Base-by-base conservation (phyloP, 2,329 filamentous ascomycete species). In the Penicillium sp. region DNA sequence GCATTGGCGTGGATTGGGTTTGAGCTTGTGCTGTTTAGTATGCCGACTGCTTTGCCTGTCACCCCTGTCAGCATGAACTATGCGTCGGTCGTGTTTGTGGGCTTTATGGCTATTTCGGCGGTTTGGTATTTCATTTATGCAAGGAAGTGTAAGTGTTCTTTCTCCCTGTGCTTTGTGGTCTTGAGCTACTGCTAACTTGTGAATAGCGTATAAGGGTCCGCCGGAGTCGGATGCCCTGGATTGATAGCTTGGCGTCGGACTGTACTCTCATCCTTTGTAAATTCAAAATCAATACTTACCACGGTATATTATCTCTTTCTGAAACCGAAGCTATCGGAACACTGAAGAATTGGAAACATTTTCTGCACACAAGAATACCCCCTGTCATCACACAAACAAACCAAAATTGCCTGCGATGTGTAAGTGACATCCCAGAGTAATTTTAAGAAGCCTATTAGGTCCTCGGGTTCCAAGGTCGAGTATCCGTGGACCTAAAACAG, bases 1-100 rank as follows among this genome's bases (percentile, higher is more conserved):
- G 74, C 80, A 0, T 54, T 82, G 3, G 55, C 65, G 2, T 82
- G 79, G 79, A 81, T 81, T 53, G 50, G 61, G 3, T 81, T 81
- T 50, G 78, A 81, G 61, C 56, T 80, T 28, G 72, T 82, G 2
- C 79, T 89, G 13, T 89, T 89, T 75, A 89, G 51, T 44, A 63
- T 62, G 60, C 61, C 61, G 7, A 79, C 81, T 0, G 72, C 70
- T 30, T 71, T 89, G 14, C 85, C 86, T 10, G 83, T 87, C 28
- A 79, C 77, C 0, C 68, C 78, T 1, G 64, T 69, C 7, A 77
- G 75, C 30, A 85, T 89, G 76, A 90, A 90, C 77, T 90, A 88
- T 71, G 86, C 86, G 0, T 83, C 83, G 6, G 86, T 84, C 33
- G 86, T 90, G 14, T 88, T 89, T 62, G 80, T 86, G 20, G 84